Percentiles rank a stretch among this genome's conserved stretches.
Conservation (phyloP, 805 yeast species). For the Trichomonascus vanleenenianus region DNA sequence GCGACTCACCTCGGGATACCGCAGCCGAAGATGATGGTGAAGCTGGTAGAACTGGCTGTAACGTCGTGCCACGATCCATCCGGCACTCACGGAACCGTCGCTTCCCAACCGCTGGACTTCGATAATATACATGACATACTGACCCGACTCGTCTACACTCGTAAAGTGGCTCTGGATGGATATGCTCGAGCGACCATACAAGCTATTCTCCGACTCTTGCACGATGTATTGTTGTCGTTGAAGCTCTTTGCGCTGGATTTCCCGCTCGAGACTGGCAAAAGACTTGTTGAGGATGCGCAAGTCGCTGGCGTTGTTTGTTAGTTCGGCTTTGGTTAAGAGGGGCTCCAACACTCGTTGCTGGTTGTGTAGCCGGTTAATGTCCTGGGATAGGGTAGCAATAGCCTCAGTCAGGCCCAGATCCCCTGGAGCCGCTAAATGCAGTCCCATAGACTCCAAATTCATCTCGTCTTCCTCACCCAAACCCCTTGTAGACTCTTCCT, state of each 20-base stretch:
- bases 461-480: background rate
- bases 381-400: slow-evolving; percentile 49
- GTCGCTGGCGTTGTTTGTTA: slow-evolving; percentile 69
- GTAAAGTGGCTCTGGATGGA: slow-evolving; percentile 42
- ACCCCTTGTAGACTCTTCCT: background rate
- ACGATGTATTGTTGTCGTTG: slow-evolving; percentile 75
- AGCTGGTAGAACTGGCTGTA: slow-evolving; percentile 75
- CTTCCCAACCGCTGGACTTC: slow-evolving; percentile 52
- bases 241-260: slow-evolving; percentile 63
- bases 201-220: slow-evolving; percentile 72
- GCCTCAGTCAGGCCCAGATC: slow-evolving; percentile 58
- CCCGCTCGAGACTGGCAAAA: slow-evolving; percentile 55
- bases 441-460: slow-evolving; percentile 20
- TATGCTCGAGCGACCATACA: slow-evolving; percentile 41
- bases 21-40: slow-evolving; percentile 51
- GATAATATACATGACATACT: slow-evolving; percentile 63
- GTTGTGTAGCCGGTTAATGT: slow-evolving; percentile 48
- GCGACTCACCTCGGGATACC: slow-evolving; percentile 42
- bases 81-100: slow-evolving; percentile 44
- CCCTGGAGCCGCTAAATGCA: slow-evolving; percentile 58
- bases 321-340: slow-evolving; percentile 69
- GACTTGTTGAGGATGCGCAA: slow-evolving; percentile 63
- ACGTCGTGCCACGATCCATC: slow-evolving; percentile 88
- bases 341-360: slow-evolving; percentile 63
- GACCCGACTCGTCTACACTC: slow-evolving; percentile 45